These are phyloP conservation scores for Adansonia gregorii DNA, from an alignment of 441 rosid genomes.

Conservation along the genomic window DNA sequence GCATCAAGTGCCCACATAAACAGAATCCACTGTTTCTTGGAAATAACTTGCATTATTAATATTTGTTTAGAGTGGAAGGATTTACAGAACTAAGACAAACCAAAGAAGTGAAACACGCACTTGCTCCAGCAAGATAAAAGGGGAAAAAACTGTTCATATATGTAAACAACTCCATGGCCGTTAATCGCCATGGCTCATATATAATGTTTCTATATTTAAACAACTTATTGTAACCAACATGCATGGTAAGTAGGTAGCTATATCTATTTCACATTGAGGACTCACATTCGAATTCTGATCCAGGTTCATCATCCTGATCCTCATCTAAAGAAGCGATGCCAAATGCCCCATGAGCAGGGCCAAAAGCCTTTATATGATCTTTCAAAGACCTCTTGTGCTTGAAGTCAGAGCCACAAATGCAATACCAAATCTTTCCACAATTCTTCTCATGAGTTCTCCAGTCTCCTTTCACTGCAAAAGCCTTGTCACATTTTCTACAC, in stretches of 20 bases:
- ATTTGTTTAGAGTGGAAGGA: background rate
- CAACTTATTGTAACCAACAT: no score
- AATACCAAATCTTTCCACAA: background rate
- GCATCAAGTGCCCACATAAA: background rate
- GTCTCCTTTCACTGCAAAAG: background rate
- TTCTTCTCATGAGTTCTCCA: background rate
- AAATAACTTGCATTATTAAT: background rate
- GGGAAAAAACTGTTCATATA: background rate
- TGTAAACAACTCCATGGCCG: background rate
- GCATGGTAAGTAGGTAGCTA: no score
- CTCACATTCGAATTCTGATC: background rate
- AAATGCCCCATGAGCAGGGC: background rate
- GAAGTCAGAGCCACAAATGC: background rate
- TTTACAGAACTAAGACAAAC: slow-evolving; percentile 2
- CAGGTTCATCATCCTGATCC: background rate
- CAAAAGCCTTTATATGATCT: background rate
- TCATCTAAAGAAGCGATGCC: background rate
- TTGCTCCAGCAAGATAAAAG: background rate
- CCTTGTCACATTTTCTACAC: background rate
- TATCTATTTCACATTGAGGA: no score
- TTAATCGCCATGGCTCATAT: no score
- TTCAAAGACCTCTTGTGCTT: background rate
- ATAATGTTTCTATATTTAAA: no score
- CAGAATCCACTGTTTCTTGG: background rate
- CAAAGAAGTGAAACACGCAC: background rate